Evolutionary conservation across 257 asterid species (phyloP).

Genomic region (Nicotiana undulata): DNA sequence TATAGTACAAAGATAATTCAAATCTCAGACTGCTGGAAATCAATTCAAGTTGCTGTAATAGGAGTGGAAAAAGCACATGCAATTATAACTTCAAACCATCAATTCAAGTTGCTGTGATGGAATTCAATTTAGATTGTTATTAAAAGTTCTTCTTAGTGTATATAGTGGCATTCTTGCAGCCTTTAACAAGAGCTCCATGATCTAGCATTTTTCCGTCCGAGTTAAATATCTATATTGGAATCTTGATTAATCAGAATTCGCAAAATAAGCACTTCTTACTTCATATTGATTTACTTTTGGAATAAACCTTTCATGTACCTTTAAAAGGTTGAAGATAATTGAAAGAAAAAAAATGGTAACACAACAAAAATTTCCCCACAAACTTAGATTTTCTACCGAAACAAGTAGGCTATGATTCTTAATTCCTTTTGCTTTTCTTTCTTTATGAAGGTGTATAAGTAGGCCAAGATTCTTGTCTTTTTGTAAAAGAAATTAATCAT

Average conservation of each 20-base stretch:
- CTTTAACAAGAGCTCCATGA: neutral
- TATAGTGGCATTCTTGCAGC: neutral
- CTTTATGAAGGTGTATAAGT: neutral
- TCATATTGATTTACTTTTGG: too few relatives aligned
- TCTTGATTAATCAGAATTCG: too few relatives aligned
- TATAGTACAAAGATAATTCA: too few relatives aligned
- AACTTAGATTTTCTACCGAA: neutral
- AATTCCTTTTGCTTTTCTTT: neutral
- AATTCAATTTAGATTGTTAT: neutral
- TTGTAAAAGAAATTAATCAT: neutral
- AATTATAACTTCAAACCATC: neutral
- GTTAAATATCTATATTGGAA: too few relatives aligned
- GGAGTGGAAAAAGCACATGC: neutral
- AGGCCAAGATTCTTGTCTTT: slow-evolving; percentile 2
- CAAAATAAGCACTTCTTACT: too few relatives aligned
- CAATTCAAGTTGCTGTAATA: neutral
- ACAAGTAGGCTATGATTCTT: neutral
- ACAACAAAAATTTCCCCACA: too few relatives aligned
- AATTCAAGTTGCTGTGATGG: neutral
- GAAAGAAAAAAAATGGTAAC: too few relatives aligned
- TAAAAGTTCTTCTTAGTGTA: neutral
- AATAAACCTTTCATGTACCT: too few relatives aligned
- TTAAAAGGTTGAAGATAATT: too few relatives aligned
- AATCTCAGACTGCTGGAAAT: neutral
- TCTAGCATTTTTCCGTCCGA: too few relatives aligned